Evolutionary conservation across 2,329 filamentous ascomycete species (phyloP).

Genomic region (Chaetomium globosum): DNA sequence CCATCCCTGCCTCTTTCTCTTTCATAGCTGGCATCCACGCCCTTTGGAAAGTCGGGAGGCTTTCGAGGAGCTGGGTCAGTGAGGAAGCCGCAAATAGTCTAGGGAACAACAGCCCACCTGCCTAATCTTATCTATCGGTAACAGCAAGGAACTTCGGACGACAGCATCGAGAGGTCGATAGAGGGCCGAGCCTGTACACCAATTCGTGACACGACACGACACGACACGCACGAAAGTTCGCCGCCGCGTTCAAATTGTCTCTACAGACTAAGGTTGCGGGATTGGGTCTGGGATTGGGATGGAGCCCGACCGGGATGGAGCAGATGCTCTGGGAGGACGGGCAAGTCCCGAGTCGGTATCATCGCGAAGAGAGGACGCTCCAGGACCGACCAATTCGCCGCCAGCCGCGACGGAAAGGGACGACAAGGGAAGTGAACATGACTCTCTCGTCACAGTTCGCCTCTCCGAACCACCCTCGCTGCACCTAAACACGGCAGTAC

Average conservation of each 20-base stretch:
- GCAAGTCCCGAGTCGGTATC: conserved; percentile 22
- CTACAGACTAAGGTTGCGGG: conserved; percentile 1
- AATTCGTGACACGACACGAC: conserved; percentile 19
- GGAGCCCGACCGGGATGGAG: conserved; percentile 36
- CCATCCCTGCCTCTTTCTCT: conserved; percentile 27
- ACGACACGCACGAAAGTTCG: conserved; percentile 19
- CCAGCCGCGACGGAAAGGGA: conserved; percentile 30
- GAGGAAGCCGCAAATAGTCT: conserved; percentile 10
- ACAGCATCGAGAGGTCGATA: conserved; percentile 16
- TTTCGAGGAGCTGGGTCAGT: conserved; percentile 22
- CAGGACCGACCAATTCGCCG: conserved; percentile 26
- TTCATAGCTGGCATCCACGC: conserved; percentile 27
- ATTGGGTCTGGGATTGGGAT: conserved; percentile 34
- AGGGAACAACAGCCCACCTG: background rate
- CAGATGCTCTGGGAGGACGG: conserved; percentile 22
- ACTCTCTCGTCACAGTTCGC: conserved; percentile 70
- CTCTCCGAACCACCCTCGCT: conserved; percentile 57
- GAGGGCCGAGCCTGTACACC: background rate
- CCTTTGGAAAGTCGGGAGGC: conserved; percentile 23
- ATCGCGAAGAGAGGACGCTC: conserved; percentile 20
- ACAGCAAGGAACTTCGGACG: background rate
- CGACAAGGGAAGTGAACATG: conserved; percentile 43
- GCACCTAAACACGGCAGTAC: conserved; percentile 39
- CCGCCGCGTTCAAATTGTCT: conserved; percentile 6
- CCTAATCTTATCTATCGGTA: background rate